phyloP scores from a whole-genome alignment of 2,329 filamentous ascomycete genomes.

The Podosphaera leucotricha region DNA sequence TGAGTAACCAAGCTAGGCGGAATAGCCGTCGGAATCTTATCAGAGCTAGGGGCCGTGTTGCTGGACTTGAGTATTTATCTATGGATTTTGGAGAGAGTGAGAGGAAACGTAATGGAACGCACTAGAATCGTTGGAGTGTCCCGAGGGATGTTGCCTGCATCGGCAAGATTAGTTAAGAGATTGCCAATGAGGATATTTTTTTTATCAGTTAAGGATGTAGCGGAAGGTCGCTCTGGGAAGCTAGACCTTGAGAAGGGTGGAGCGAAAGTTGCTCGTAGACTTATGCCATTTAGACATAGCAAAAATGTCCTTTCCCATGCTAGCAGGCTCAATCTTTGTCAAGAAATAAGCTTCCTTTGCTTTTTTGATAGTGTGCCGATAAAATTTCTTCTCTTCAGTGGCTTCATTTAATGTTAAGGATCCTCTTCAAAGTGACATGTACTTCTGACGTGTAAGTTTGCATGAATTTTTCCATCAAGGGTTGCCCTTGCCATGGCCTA shows the following conservation, averaged over 20 bases:
- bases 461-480: background rate
- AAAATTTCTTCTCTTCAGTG: background rate
- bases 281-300: background rate
- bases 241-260: background rate
- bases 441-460: background rate
- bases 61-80: background rate
- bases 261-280: background rate
- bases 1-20: background rate
- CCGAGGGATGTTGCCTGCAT: background rate
- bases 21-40: background rate
- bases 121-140: background rate
- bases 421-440: background rate
- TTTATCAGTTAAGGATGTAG: background rate
- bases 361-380: background rate
- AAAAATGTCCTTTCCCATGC: background rate
- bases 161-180: background rate
- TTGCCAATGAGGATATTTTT: background rate
- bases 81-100: no score
- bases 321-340: background rate
- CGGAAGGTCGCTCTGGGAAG: background rate
- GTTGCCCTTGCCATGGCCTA: background rate
- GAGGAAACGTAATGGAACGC: no score
- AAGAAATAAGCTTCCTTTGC: background rate
- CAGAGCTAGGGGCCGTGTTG: background rate
- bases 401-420: background rate